Percentiles rank a stretch among this genome's conserved stretches.
Conservation (phyloP, 2,329 filamentous ascomycete species). For the Epichloe baconii region DNA sequence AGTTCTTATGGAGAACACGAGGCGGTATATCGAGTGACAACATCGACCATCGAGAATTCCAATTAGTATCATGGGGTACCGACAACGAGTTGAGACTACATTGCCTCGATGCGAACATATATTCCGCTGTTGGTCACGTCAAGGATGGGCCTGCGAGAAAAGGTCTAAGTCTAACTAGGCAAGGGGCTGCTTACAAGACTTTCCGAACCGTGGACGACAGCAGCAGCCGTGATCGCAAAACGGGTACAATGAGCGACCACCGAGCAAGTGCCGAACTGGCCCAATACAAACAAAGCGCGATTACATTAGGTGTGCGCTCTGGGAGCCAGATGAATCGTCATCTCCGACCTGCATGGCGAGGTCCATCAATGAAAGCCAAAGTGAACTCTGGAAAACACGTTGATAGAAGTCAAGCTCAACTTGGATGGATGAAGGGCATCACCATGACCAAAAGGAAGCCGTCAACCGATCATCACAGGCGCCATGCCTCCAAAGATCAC, state of each 20-base stretch:
- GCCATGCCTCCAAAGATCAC: constrained; percentile 40
- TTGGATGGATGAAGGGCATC: constrained; percentile 58
- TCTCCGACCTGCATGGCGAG: constrained; percentile 33
- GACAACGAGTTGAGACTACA: constrained; percentile 75
- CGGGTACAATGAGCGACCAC: constrained; percentile 48
- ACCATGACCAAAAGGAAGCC: constrained; percentile 46
- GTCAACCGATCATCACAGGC: constrained; percentile 23
- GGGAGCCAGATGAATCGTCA: constrained; percentile 16
- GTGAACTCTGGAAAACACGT: constrained; percentile 25
- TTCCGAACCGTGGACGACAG: constrained; percentile 61
- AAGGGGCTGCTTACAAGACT: constrained; percentile 72
- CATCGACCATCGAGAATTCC: constrained; percentile 78
- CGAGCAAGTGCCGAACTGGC: constrained; percentile 31
- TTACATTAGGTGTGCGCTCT: constrained; percentile 31
- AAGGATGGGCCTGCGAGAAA: constrained; percentile 54
- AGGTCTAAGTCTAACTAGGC: constrained; percentile 62
- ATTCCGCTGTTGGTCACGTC: constrained; percentile 58
- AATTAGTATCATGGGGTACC: constrained; percentile 84
- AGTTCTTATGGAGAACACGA: constrained; percentile 79
- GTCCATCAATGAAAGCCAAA: constrained; percentile 47
- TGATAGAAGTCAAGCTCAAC: constrained; percentile 41
- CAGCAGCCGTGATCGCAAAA: constrained; percentile 42
- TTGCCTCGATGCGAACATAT: constrained; percentile 49
- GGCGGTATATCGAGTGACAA: constrained; percentile 53
- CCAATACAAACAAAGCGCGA: constrained; percentile 29